A percentile compares a stretch with the other conserved stretches of the same genome.
These are phyloP conservation scores for Backusella psychrophila DNA, from an alignment of 192 early-diverging fungal genomes.

Conservation along the genomic window DNA sequence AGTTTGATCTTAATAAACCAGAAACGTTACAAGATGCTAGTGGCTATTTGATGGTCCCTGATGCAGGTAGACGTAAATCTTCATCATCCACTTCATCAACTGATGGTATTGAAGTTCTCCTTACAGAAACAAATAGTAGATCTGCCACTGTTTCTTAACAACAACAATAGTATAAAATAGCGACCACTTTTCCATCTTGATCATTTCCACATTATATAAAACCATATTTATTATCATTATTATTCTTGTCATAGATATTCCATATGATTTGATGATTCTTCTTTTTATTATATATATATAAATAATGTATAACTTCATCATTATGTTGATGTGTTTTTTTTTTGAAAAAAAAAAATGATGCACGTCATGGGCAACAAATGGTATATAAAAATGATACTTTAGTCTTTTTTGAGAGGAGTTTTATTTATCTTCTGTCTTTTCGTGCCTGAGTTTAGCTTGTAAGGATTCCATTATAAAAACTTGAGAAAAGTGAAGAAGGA, in stretches of 20 bases:
- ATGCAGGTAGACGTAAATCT: constrained; percentile 5
- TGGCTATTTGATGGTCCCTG: constrained; percentile 11
- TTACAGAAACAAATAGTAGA: neutral
- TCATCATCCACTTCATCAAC: neutral
- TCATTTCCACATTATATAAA: neutral
- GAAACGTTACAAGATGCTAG: neutral
- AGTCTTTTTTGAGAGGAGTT: too few relatives aligned
- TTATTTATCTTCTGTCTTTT: too few relatives aligned
- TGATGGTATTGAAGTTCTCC: neutral
- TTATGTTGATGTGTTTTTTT: too few relatives aligned
- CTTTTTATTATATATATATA: too few relatives aligned
- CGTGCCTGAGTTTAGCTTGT: too few relatives aligned
- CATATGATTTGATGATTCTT: neutral
- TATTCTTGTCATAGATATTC: neutral
- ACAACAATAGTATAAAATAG: neutral
- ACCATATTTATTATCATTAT: neutral
- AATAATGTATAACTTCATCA: too few relatives aligned
- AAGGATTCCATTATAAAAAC: too few relatives aligned
- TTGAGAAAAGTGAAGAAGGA: too few relatives aligned
- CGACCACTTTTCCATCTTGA: neutral
- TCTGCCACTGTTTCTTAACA: neutral
- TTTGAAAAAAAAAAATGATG: too few relatives aligned
- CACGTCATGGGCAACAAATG: too few relatives aligned
- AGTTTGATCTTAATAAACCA: neutral
- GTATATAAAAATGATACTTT: too few relatives aligned